Evolutionary conservation across 2,329 filamentous ascomycete species (phyloP).

Genomic region (Fonsecaea erecta): DNA sequence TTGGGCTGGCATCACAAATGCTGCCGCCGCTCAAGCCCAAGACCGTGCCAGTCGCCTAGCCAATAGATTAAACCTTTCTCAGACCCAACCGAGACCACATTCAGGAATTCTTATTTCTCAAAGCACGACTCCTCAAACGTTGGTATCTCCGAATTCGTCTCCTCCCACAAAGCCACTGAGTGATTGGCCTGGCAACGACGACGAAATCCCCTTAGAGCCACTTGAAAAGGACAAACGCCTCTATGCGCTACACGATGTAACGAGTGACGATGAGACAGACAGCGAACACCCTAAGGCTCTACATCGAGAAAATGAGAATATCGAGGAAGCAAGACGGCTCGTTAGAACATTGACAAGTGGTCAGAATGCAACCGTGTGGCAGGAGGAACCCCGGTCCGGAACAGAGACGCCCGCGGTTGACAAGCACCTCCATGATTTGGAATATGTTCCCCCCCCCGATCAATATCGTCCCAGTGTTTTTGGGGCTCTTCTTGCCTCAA

Average conservation of each 20-base stretch:
- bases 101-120: conserved; percentile 1
- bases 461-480: conserved; percentile 36
- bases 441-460: conserved; percentile 33
- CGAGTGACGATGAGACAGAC: conserved; percentile 35
- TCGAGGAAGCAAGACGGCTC: conserved; percentile 33
- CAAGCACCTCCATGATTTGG: conserved; percentile 33
- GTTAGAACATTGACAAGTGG: conserved; percentile 29
- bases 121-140: conserved; percentile 13
- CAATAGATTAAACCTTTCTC: conserved; percentile 24
- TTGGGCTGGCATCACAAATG: conserved; percentile 27
- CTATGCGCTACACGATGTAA: conserved; percentile 38
- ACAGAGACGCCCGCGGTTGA: conserved; percentile 31
- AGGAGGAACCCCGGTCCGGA: conserved; percentile 29
- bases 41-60: conserved; percentile 30
- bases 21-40: conserved; percentile 30
- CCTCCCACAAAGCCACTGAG: conserved; percentile 26
- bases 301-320: conserved; percentile 30
- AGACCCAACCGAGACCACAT: conserved; percentile 13
- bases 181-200: conserved; percentile 34
- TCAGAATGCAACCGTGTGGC: conserved; percentile 14
- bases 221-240: conserved; percentile 34
- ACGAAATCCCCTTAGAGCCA: conserved; percentile 37
- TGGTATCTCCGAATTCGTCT: conserved; percentile 26
- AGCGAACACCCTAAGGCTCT: conserved; percentile 23
- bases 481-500: conserved; percentile 33